Base-by-base conservation (phyloP, 2,329 filamentous ascomycete genomes). In the Trematosphaeria pertusa region DNA sequence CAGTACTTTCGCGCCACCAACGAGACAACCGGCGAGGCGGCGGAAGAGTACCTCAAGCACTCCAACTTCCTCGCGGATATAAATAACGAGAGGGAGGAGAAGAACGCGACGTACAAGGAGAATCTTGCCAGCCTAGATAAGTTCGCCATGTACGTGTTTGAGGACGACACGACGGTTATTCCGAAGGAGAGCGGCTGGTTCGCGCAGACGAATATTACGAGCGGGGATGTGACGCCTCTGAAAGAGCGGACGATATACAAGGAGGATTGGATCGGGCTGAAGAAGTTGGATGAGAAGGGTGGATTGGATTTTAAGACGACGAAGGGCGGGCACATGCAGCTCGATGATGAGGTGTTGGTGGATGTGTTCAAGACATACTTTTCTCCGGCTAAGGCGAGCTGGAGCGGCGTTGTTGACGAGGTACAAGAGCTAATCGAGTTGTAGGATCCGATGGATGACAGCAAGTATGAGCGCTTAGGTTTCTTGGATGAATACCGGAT, bases 101-200 rank as follows among this genome's bases (percentile, higher is more conserved):
- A 95, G 82, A 96, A 91, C 63, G 63, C 73, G 26, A 80, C 75
- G 10, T 99, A 97, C 72, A 85, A 81, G 67, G 72, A 81, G 59
- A 88, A 93, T 65, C 58, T 99, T 37, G 81, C 80, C 6, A 73
- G 64, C 24, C 69, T 99, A 67, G 83, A 88, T 62, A 87, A 87
- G 60, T 88, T 97, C 55, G 90, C 89, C 54, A 89, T 97, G 88
- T 91, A 89, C 69, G 77, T 96, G 72, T 99, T 97, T 67, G 86
- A 86, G 53, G 85, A 96, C 10, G 94, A 99, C 73, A 84, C 79
- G 26, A 90, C 89, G 19, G 90, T 93, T 22, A 83, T 96, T 38
- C 94, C 94, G 31, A 96, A 93, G 78, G 88, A 97, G 80, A 89
- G 86, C 31, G 81, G 87, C 4, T 97, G 91, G 89, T 99, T 97